Conservation (phyloP, 1,139 yeast genomes). For the Protomyces lactucae-debilis region DNA sequence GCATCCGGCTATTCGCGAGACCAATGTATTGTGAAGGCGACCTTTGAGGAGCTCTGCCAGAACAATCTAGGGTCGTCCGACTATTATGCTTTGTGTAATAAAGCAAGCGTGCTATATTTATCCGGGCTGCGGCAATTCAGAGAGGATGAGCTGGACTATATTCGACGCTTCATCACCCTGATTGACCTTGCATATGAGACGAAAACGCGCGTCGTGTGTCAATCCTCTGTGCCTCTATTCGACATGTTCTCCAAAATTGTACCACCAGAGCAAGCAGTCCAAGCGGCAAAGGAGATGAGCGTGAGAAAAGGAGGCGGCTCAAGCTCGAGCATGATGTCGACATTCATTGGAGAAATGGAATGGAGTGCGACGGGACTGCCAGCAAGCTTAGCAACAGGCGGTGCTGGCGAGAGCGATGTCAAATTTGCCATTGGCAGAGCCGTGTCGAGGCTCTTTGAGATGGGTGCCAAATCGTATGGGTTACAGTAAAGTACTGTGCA, state of each 20-base stretch:
- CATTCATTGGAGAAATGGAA: conserved; percentile 24
- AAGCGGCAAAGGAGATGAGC: conserved; percentile 11
- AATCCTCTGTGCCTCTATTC: conserved; percentile 77
- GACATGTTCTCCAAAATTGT: conserved; percentile 52
- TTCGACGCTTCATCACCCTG: conserved; percentile 86
- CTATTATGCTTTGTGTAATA: conserved; percentile 71
- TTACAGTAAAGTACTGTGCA: neutral
- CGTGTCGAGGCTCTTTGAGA: conserved; percentile 13
- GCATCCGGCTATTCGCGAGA: conserved; percentile 39
- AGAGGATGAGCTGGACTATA: conserved; percentile 70
- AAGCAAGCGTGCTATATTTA: conserved; percentile 69
- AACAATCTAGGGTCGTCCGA: conserved; percentile 88
- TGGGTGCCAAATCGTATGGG: conserved; percentile 14
- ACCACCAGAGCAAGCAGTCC: neutral
- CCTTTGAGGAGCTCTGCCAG: conserved; percentile 76
- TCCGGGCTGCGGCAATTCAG: conserved; percentile 89
- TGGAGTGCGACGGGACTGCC: conserved; percentile 25
- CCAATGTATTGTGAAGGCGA: conserved; percentile 75
- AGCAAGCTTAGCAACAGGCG: conserved; percentile 11
- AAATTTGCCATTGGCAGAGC: conserved; percentile 21
- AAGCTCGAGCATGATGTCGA: conserved; percentile 18
- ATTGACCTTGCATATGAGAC: conserved; percentile 92
- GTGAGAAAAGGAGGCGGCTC: conserved; percentile 19
- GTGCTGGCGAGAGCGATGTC: conserved; percentile 23
- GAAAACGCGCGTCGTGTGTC: conserved; percentile 79